Conservation (phyloP, 257 asterid species). For the Parsonsia alboflavescens region DNA sequence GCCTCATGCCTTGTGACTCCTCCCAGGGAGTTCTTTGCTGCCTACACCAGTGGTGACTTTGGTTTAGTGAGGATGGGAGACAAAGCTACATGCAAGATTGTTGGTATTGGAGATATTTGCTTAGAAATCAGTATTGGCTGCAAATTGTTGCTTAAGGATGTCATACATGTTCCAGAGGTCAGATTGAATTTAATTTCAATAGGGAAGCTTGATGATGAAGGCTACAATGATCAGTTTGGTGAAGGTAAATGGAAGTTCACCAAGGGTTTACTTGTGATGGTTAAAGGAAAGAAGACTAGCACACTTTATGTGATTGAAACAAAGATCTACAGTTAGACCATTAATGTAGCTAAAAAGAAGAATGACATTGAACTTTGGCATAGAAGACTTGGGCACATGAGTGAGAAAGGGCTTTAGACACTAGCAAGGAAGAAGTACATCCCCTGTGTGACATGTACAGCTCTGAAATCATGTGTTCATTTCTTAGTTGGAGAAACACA, state of each 20-base stretch:
- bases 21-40: background rate
- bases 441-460: background rate
- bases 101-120: background rate
- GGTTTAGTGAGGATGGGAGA: background rate
- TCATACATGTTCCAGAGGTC: slow-evolving; percentile 6
- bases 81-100: background rate
- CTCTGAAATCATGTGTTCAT: background rate
- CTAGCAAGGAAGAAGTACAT: background rate
- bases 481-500: background rate
- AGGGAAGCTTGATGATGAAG: slow-evolving; percentile 2
- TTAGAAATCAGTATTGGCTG: background rate
- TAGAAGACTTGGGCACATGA: background rate
- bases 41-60: background rate
- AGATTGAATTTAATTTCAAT: slow-evolving; percentile 12
- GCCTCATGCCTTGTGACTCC: background rate
- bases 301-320: background rate
- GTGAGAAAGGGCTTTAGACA: background rate
- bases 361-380: background rate
- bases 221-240: background rate
- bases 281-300: background rate
- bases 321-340: background rate
- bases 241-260: too few species aligned
- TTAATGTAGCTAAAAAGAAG: background rate
- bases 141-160: slow-evolving; percentile 7
- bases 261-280: background rate